These are phyloP conservation scores for Hyparrhenia diplandra DNA, from an alignment of 176 grass and related monocot genomes.

Conservation along the genomic window DNA sequence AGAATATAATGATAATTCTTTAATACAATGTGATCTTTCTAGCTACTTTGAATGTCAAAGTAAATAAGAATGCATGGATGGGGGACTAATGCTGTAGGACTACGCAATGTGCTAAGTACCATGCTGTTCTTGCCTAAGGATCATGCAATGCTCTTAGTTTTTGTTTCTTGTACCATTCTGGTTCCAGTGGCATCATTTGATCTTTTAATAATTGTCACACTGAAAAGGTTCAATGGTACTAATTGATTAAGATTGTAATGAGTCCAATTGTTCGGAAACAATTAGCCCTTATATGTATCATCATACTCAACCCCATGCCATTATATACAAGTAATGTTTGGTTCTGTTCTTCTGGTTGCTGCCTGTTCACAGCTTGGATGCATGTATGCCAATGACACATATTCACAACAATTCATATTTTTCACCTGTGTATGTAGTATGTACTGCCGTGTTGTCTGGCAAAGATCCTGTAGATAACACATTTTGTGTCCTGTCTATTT, in stretches of 20 bases:
- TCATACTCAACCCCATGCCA: background rate
- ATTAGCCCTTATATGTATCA: background rate
- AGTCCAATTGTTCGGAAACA: background rate
- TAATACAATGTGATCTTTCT: background rate
- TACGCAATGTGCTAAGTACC: background rate
- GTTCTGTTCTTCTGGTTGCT: background rate
- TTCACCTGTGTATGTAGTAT: too few relatives aligned
- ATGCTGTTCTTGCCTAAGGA: background rate
- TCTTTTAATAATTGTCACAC: background rate
- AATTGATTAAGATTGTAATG: background rate
- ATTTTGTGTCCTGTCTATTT: background rate
- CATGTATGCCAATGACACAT: background rate
- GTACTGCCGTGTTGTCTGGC: background rate
- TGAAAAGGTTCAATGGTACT: background rate
- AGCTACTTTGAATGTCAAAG: background rate
- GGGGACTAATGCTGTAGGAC: background rate
- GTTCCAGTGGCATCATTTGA: background rate
- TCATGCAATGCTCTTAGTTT: background rate
- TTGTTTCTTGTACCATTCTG: background rate
- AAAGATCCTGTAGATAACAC: background rate
- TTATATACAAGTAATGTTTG: background rate
- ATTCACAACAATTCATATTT: background rate
- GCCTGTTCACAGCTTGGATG: background rate
- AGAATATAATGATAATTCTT: background rate
- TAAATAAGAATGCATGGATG: background rate